phyloP scores from a whole-genome alignment of 2,329 filamentous ascomycete species.

The Aspergillus candidus region DNA sequence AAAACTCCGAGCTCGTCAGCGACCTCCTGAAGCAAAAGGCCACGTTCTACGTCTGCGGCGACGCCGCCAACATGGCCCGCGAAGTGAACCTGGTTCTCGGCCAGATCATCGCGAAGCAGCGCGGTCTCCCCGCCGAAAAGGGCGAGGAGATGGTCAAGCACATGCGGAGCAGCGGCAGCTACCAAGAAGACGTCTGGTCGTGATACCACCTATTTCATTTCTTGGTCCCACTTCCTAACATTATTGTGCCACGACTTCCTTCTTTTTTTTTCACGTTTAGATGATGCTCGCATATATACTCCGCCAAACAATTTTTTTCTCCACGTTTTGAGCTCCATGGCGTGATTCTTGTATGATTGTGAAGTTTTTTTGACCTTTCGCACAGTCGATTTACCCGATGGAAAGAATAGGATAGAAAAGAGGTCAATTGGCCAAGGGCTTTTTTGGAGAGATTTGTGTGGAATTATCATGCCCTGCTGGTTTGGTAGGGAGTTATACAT shows the following conservation, averaged over 20 bases:
- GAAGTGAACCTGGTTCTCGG: constrained; percentile 84
- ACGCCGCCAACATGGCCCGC: constrained; percentile 93
- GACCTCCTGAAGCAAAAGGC: constrained; percentile 76
- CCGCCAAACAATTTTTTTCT: constrained; percentile 11
- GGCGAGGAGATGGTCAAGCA: constrained; percentile 95
- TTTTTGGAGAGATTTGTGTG: background rate
- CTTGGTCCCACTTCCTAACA: constrained; percentile 8
- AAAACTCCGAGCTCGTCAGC: constrained; percentile 77
- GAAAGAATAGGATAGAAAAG: background rate
- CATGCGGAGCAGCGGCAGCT: constrained; percentile 91
- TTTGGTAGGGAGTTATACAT: too few species aligned
- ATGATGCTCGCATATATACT: constrained; percentile 25
- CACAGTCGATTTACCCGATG: constrained; percentile 1
- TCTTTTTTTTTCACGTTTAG: constrained; percentile 18
- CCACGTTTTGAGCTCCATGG: constrained; percentile 13
- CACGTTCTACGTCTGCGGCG: constrained; percentile 97
- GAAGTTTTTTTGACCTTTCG: constrained; percentile 5
- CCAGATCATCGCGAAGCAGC: constrained; percentile 78
- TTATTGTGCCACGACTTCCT: constrained; percentile 15
- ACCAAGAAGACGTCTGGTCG: constrained; percentile 78
- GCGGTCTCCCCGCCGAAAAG: constrained; percentile 76
- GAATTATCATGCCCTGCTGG: too few species aligned
- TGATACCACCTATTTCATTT: constrained; percentile 28
- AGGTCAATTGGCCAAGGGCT: constrained; percentile 5
- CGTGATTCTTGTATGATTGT: constrained; percentile 18